Conservation (phyloP, 148 eudicot genomes). For the Rhododendron vialii region DNA sequence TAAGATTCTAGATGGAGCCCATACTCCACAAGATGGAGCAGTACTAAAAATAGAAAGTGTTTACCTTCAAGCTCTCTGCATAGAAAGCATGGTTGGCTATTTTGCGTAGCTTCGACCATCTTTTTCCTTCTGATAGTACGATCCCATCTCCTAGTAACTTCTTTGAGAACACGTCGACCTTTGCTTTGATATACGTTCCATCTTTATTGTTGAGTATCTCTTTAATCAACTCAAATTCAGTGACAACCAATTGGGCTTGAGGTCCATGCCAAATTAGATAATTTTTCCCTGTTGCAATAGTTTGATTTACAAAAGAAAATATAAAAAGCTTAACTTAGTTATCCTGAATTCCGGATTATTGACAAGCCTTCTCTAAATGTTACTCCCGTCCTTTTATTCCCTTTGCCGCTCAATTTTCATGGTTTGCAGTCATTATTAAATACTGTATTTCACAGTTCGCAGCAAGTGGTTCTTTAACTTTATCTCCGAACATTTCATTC, state of each 20-base stretch:
- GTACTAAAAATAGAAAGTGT: no score
- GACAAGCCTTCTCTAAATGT: neutral
- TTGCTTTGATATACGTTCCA: neutral
- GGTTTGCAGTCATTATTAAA: neutral
- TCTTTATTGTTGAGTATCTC: constrained; percentile 10
- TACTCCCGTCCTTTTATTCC: neutral
- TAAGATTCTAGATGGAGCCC: no score
- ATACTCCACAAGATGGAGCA: no score
- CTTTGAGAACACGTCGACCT: neutral
- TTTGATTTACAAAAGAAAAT: neutral
- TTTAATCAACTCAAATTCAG: constrained; percentile 19
- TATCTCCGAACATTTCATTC: no score
- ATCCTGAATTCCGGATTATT: neutral
- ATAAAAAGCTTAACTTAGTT: neutral
- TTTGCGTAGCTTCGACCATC: constrained; percentile 14
- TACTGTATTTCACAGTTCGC: no score
- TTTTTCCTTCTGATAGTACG: constrained; percentile 8
- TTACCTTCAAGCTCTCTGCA: no score
- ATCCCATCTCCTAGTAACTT: constrained; percentile 15
- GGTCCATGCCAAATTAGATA: constrained; percentile 17
- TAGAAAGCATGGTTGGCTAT: neutral
- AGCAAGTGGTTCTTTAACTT: no score
- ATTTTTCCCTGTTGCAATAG: constrained; percentile 9
- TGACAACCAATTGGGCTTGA: constrained; percentile 9
- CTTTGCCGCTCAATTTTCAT: neutral